Base-by-base conservation (phyloP, 2,329 filamentous ascomycete species). In the Pseudogymnoascus sp. region DNA sequence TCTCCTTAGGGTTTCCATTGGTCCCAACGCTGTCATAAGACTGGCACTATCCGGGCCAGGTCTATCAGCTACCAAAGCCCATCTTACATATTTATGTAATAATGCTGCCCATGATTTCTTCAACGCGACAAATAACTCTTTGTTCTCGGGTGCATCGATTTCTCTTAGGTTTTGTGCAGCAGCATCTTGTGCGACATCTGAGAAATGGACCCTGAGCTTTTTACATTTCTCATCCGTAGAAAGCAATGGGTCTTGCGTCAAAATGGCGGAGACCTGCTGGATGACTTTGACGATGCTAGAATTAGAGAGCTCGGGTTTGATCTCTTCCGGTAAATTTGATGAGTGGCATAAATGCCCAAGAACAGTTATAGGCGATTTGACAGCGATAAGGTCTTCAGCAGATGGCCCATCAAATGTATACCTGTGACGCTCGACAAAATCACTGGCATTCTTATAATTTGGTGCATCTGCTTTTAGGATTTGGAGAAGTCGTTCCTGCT, bases 31-130 rank as follows among this genome's bases (percentile, higher is more conserved):
- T 11, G 69, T 74, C 80, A 87, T 81, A 2, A 77, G 78, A 38
- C 78, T 74, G 1, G 77, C 77, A 8, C 82, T 77, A 14, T 77
- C 74, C 1, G 83, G 82, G 0, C 84, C 84, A 8, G 77, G 75
- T 18, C 73, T 73, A 2, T 80, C 81, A 39, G 75, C 80, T 2
- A 77, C 75, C 22, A 87, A 64, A 1, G 80, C 81, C 76, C 81
- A 81, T 59, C 84, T 77, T 60, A 87, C 71, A 66, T 81, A 84
- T 61, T 77, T 72, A 70, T 84, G 80, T 4, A 84, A 65, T 58
- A 78, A 72, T 60, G 74, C 77, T 62, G 75, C 77, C 64, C 72
- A 70, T n/a, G 65, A 65, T 57, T 70, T 73, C 60, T 69, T 58
- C 57, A 58, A 38, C 4, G 7, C 22, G 47, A 34, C 47, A 34